A percentile compares a stretch with the other conserved stretches of the same genome.
These are phyloP conservation scores for Metarhizium guizhouense DNA, from an alignment of 2,329 filamentous ascomycete species.

Conservation along the genomic window DNA sequence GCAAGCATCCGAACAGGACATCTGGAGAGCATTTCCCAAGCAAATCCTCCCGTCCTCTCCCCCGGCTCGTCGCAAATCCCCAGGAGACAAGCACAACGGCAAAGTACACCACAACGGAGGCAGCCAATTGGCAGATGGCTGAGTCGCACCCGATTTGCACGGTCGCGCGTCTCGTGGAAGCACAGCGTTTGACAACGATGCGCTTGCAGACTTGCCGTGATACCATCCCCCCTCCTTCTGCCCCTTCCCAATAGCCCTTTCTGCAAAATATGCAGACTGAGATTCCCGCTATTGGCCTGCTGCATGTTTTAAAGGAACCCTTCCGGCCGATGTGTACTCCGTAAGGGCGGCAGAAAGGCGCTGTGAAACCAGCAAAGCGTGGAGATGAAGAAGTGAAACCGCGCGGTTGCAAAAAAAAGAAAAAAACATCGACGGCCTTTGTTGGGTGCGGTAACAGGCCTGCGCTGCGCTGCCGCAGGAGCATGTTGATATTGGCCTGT, in stretches of 20 bases:
- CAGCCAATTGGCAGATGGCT: not conserved
- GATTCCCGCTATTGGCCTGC: no score
- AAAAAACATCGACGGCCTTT: not conserved
- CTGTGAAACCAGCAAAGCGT: not conserved
- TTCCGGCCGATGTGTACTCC: no score
- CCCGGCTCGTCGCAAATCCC: no score
- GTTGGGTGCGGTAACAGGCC: not conserved
- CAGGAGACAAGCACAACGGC: not conserved
- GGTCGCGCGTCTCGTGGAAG: not conserved
- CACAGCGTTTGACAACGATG: not conserved
- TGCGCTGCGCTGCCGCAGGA: not conserved
- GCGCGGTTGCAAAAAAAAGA: not conserved
- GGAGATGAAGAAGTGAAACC: not conserved
- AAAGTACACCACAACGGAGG: not conserved
- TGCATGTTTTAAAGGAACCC: no score
- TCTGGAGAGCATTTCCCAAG: no score
- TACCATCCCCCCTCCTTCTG: not conserved
- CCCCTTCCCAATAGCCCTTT: no score
- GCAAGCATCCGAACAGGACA: not conserved
- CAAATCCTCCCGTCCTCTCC: no score
- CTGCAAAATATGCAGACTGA: no score
- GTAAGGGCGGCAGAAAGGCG: not conserved
- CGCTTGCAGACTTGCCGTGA: not conserved
- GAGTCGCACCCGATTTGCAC: not conserved
- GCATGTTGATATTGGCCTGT: not conserved